phyloP scores from a whole-genome alignment of 371 early-diverging fungal species.

The Choanephora cucurbitarum region DNA sequence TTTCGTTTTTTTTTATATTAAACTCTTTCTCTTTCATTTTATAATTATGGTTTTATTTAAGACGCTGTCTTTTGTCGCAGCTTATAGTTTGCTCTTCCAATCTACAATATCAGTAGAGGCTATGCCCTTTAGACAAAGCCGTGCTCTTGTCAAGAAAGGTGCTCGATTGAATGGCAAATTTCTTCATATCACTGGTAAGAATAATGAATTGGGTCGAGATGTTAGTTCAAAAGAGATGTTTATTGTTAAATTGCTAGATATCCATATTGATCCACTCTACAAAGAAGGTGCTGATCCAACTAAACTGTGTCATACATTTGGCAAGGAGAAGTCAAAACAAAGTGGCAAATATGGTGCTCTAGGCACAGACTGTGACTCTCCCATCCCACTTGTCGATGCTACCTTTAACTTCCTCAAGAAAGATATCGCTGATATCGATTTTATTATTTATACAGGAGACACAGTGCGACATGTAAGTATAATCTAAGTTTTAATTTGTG shows the following conservation, averaged over 20 bases:
- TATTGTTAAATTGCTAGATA: conserved; percentile 26
- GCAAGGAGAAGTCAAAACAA: conserved; percentile 10
- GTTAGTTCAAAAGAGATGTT: neutral
- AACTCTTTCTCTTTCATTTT: too few relatives aligned
- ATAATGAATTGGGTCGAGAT: too few relatives aligned
- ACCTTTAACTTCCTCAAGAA: conserved; percentile 42
- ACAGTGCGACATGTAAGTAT: conserved; percentile 45
- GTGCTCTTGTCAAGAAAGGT: conserved; percentile 21
- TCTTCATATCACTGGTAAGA: conserved; percentile 48
- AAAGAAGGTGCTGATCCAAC: conserved; percentile 28
- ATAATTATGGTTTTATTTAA: too few relatives aligned
- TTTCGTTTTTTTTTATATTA: too few relatives aligned
- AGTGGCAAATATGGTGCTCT: conserved; percentile 43
- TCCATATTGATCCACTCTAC: conserved; percentile 44
- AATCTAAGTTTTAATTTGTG: conserved; percentile 8
- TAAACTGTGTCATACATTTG: conserved; percentile 29
- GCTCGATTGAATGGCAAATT: conserved; percentile 34
- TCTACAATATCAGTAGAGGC: conserved; percentile 2
- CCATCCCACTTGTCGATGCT: conserved; percentile 34
- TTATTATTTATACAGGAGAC: conserved; percentile 56
- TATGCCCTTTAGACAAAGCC: conserved; percentile 3
- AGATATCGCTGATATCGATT: conserved; percentile 37
- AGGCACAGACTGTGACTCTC: conserved; percentile 41
- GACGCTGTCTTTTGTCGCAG: too few relatives aligned
- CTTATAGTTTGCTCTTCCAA: too few relatives aligned